A percentile compares a stretch with the other conserved stretches of the same genome.
Conservation (phyloP, 768 basidiomycete species). For the Calocybe cyanea region DNA sequence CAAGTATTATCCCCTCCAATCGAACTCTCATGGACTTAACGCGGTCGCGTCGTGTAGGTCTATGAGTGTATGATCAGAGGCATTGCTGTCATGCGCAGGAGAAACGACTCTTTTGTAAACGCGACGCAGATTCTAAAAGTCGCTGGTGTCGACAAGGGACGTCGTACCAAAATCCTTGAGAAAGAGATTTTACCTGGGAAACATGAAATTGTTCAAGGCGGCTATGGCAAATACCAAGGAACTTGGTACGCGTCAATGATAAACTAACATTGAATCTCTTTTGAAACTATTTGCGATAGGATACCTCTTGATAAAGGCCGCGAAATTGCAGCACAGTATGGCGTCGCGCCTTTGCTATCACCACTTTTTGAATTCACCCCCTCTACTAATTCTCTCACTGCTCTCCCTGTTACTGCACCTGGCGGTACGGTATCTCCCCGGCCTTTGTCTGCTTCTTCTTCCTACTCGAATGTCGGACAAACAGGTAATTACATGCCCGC, state of each 20-base stretch:
- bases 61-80: conserved; percentile 98
- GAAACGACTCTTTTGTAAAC: conserved; percentile 94
- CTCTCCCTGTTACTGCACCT: conserved; percentile 55
- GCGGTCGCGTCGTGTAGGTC: conserved; percentile 53
- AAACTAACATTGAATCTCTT: conserved; percentile 3
- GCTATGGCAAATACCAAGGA: conserved; percentile 98
- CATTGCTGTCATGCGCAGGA: conserved; percentile 96
- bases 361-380: conserved; percentile 95
- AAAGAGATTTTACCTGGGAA: conserved; percentile 94
- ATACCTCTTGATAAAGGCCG: conserved; percentile 93
- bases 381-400: conserved; percentile 62
- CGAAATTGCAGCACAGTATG: conserved; percentile 89
- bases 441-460: conserved; percentile 65
- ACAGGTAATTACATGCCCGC: conserved; percentile 40
- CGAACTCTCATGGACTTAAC: conserved; percentile 29
- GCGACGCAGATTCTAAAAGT: conserved; percentile 99
- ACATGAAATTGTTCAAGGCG: conserved; percentile 98
- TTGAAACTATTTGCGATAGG: conserved; percentile 41
- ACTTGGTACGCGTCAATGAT: conserved; percentile 69
- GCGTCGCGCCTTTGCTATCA: conserved; percentile 80
- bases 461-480: conserved; percentile 53
- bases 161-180: conserved; percentile 93
- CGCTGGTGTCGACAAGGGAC: conserved; percentile 95
- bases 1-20: conserved; percentile 15
- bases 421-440: conserved; percentile 52